Conservation (phyloP, 2,329 filamentous ascomycete species). For the Venturia aucupariae region DNA sequence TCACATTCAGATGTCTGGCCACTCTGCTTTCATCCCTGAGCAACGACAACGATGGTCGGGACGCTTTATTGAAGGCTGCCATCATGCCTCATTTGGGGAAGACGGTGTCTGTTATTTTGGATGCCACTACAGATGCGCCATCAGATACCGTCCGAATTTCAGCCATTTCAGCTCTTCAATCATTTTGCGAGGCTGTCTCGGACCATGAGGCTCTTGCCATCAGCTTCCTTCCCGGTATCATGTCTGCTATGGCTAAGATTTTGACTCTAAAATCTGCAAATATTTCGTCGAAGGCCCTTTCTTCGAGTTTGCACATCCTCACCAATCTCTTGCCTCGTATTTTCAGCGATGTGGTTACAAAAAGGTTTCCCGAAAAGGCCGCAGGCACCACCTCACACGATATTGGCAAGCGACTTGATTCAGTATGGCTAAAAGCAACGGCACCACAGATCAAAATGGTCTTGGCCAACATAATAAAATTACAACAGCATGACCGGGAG, state of each 20-base stretch:
- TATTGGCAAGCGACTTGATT: conserved; percentile 26
- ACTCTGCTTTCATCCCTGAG: conserved; percentile 55
- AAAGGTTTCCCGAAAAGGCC: conserved; percentile 20
- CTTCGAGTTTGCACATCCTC: conserved; percentile 44
- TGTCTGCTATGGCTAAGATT: conserved; percentile 71
- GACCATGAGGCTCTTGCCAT: conserved; percentile 63
- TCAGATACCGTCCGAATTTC: conserved; percentile 61
- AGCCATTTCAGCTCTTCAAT: conserved; percentile 55
- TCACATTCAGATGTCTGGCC: conserved; percentile 60
- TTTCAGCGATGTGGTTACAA: conserved; percentile 36
- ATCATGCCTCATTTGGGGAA: conserved; percentile 74
- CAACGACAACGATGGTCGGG: conserved; percentile 38
- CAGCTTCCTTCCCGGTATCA: conserved; percentile 77
- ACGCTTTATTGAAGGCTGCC: conserved; percentile 44
- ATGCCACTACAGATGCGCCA: conserved; percentile 36
- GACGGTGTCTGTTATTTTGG: conserved; percentile 65
- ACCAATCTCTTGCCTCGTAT: conserved; percentile 36
- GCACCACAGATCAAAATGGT: conserved; percentile 74
- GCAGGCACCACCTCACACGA: not conserved
- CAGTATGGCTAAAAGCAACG: conserved; percentile 71
- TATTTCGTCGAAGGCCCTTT: not conserved
- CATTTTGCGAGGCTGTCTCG: conserved; percentile 54
- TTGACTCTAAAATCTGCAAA: conserved; percentile 53
- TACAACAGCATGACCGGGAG: conserved; percentile 59
- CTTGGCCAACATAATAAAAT: conserved; percentile 64